phyloP scores from a whole-genome alignment of 306 rosid species.

The Cercis canadensis region DNA sequence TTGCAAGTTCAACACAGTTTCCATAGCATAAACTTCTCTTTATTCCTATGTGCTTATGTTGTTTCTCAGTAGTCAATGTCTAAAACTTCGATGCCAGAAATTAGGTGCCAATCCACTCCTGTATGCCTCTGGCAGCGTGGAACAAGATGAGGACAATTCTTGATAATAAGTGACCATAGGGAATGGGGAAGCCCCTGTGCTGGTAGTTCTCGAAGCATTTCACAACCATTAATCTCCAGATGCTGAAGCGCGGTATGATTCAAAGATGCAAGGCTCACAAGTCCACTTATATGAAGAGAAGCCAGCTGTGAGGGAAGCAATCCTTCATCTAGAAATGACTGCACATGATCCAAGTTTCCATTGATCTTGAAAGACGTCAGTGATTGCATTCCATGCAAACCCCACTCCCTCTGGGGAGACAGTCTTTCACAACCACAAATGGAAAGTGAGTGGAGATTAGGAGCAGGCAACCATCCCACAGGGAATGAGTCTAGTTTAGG shows the following conservation, averaged over 20 bases:
- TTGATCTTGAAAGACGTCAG: background rate
- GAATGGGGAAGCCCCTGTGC: background rate
- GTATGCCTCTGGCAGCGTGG: background rate
- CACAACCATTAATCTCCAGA: background rate
- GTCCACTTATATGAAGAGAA: background rate
- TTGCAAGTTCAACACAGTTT: no score
- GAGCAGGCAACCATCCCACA: conserved; percentile 3
- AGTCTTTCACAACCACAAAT: background rate
- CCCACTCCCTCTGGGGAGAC: background rate
- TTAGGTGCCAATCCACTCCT: background rate
- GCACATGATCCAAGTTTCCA: background rate
- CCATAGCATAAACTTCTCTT: no score
- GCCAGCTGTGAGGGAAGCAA: conserved; percentile 1
- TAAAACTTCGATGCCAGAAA: background rate
- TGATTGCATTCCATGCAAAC: conserved; percentile 11
- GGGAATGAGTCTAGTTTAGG: background rate
- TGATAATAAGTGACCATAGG: background rate
- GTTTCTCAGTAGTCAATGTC: background rate
- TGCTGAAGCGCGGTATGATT: background rate
- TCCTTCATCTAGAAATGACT: background rate
- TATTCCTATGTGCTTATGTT: no score
- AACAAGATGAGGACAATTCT: background rate
- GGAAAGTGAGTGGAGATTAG: background rate
- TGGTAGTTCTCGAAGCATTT: background rate
- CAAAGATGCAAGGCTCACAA: background rate